Conservation (phyloP, 352 stramenopile species). For the Globisporangium apiculatum region DNA sequence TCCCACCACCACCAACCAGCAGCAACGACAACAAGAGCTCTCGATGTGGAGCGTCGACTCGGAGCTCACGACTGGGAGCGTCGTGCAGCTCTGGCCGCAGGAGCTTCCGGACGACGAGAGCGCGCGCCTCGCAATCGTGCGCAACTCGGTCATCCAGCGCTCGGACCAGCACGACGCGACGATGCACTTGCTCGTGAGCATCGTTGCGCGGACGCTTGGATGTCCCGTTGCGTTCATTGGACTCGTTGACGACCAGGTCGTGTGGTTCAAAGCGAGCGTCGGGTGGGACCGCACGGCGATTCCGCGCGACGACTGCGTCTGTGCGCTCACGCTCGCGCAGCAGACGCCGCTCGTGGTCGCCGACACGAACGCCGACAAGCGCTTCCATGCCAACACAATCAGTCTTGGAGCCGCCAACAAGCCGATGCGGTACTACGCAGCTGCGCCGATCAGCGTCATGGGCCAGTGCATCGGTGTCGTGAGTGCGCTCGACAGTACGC, state of each 20-base stretch:
- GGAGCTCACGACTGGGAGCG: slow-evolving; percentile 47
- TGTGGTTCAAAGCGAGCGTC: slow-evolving; percentile 66
- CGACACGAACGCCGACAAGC: slow-evolving; percentile 59
- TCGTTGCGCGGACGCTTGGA: slow-evolving; percentile 58
- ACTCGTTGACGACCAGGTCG: slow-evolving; percentile 40
- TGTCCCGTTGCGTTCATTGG: slow-evolving; percentile 65
- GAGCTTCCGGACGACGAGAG: slow-evolving; percentile 38
- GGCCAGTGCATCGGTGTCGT: slow-evolving; percentile 62
- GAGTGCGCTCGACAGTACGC: slow-evolving; percentile 46
- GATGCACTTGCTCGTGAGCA: slow-evolving; percentile 64
- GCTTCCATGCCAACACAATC: slow-evolving; percentile 55
- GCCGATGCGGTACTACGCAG: slow-evolving; percentile 60
- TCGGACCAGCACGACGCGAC: slow-evolving; percentile 48
- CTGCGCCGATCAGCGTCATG: slow-evolving; percentile 45
- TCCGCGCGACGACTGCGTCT: slow-evolving; percentile 52
- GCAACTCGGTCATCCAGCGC: slow-evolving; percentile 41
- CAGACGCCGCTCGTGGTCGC: slow-evolving; percentile 50
- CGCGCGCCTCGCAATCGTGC: slow-evolving; percentile 37
- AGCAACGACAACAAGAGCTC: slow-evolving; percentile 20
- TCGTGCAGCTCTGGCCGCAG: slow-evolving; percentile 61
- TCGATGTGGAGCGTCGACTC: slow-evolving; percentile 56
- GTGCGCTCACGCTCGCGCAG: slow-evolving; percentile 31
- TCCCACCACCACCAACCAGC: not conserved
- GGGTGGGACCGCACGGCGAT: slow-evolving; percentile 53
- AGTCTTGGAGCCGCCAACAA: slow-evolving; percentile 16